These are phyloP conservation scores for Phialophora macrospora DNA, from an alignment of 2,329 filamentous ascomycete species.

Conservation along the genomic window DNA sequence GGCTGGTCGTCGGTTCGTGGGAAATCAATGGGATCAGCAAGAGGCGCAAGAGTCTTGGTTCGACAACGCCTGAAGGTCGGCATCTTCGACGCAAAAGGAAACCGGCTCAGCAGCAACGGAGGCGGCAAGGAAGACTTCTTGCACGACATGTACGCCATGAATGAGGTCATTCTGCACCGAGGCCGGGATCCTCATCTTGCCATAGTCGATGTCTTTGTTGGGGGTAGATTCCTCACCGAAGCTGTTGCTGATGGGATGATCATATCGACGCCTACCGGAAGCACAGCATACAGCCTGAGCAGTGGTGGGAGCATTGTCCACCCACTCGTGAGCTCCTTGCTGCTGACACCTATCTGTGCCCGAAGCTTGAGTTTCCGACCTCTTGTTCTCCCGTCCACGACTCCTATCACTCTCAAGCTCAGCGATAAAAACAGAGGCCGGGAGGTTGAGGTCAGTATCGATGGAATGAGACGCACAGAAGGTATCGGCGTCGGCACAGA, in stretches of 20 bases:
- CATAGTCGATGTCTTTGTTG: constrained; percentile 88
- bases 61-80: constrained; percentile 86
- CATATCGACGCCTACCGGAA: constrained; percentile 90
- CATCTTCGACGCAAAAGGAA: constrained; percentile 72
- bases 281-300: constrained; percentile 93
- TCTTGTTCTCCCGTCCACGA: constrained; percentile 83
- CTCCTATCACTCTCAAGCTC: constrained; percentile 78
- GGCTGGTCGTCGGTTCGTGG: constrained; percentile 77
- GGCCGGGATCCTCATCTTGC: constrained; percentile 88
- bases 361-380: constrained; percentile 91
- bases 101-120: constrained; percentile 44
- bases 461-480: constrained; percentile 69
- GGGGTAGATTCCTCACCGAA: constrained; percentile 86
- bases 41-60: constrained; percentile 80
- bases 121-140: constrained; percentile 38
- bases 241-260: constrained; percentile 95
- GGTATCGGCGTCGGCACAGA: constrained; percentile 78
- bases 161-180: constrained; percentile 92
- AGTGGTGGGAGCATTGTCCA: constrained; percentile 93
- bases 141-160: constrained; percentile 73
- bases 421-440: constrained; percentile 78
- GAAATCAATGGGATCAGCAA: constrained; percentile 76
- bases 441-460: constrained; percentile 78
- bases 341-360: constrained; percentile 93
- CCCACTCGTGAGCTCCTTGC: constrained; percentile 82